phyloP scores from a whole-genome alignment of 2,329 filamentous ascomycete species.

The Aspergillus calidoustus region DNA sequence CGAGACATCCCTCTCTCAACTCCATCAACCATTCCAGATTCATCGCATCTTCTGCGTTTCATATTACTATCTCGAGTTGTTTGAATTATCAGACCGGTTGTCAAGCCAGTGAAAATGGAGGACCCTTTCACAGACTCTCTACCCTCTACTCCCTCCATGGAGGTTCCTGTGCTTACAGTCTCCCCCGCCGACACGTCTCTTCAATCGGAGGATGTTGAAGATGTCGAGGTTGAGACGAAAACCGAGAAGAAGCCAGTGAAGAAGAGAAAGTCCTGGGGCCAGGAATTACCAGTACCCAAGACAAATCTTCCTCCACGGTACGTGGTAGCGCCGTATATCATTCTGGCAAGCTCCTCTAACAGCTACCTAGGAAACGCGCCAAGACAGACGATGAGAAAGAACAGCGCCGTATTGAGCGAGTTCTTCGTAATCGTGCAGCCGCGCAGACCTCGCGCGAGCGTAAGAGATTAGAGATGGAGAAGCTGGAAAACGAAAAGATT shows the following conservation, averaged over 20 bases:
- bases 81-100: conserved; percentile 14
- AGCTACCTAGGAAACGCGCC: conserved; percentile 75
- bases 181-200: conserved; percentile 48
- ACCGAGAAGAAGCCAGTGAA: conserved; percentile 74
- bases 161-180: conserved; percentile 44
- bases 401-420: conserved; percentile 94
- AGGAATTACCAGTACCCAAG: conserved; percentile 94
- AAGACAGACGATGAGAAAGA: conserved; percentile 99
- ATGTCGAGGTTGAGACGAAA: conserved; percentile 30
- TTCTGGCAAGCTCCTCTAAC: conserved; percentile 16
- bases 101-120: conserved; percentile 34
- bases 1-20: conserved; percentile 13
- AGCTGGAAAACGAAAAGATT: conserved; percentile 69
- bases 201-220: conserved; percentile 31
- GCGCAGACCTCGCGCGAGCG: conserved; percentile 96
- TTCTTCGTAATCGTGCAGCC: conserved; percentile 92
- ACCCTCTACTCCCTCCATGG: conserved; percentile 36
- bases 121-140: conserved; percentile 40
- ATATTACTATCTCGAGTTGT: conserved; percentile 2
- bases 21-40: conserved; percentile 1
- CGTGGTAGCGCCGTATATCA: conserved; percentile 27
- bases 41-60: conserved; percentile 5
- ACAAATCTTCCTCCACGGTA: conserved; percentile 92
- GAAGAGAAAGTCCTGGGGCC: conserved; percentile 98
- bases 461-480: conserved; percentile 87